Conservation (phyloP, 225 moss, liverwort and hornwort species). For the Bryoerythrophyllum caledonicum region DNA sequence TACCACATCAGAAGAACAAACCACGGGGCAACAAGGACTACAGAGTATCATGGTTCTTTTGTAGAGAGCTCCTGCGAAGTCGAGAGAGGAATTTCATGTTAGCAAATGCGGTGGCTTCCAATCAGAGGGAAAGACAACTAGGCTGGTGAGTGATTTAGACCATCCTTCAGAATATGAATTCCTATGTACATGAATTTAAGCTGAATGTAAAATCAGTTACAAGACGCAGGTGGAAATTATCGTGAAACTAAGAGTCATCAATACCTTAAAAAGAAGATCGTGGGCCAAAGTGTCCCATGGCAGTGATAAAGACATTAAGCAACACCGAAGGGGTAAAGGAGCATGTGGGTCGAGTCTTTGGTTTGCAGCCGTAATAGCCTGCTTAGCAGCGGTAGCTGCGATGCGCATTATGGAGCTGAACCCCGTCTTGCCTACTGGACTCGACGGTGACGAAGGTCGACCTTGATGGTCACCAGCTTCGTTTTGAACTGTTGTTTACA, state of each 20-base stretch:
- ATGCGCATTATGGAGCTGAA: conserved; percentile 76
- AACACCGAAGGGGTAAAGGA: conserved; percentile 83
- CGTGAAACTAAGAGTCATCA: background rate
- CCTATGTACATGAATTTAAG: background rate
- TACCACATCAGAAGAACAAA: conserved; percentile 11
- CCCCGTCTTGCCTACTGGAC: conserved; percentile 59
- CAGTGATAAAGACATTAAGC: conserved; percentile 92
- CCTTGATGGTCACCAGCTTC: conserved; percentile 41
- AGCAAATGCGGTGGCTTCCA: background rate
- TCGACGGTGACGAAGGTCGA: conserved; percentile 58
- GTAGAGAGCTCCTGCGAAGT: conserved; percentile 41
- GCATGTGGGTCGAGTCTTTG: conserved; percentile 51
- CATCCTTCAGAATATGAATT: background rate
- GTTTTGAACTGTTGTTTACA: conserved; percentile 41
- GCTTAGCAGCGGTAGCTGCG: conserved; percentile 81
- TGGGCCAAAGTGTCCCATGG: conserved; percentile 87
- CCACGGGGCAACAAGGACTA: conserved; percentile 1
- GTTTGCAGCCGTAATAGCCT: conserved; percentile 76
- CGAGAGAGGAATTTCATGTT: conserved; percentile 11
- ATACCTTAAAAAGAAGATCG: conserved; percentile 92
- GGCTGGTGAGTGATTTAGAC: conserved; percentile 2
- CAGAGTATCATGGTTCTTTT: conserved; percentile 33
- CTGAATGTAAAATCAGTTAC: background rate
- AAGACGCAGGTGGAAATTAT: background rate
- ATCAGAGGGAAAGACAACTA: conserved; percentile 1